Conservation (phyloP, 202 grass and related monocot species). For the Carex arenaria region DNA sequence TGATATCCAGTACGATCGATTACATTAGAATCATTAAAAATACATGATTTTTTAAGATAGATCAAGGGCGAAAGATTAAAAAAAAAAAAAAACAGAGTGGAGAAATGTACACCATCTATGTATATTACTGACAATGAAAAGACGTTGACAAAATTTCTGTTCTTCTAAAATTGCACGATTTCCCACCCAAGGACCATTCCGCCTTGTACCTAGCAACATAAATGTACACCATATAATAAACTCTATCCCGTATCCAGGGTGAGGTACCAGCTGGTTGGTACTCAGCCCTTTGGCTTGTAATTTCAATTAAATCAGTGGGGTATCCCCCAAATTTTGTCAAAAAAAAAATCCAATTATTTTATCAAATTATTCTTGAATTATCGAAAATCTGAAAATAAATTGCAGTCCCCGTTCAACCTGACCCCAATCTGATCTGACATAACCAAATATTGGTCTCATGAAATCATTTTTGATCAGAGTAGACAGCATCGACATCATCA, state of each 20-base stretch:
- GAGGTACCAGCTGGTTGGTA: too few relatives aligned
- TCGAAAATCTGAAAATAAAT: background rate
- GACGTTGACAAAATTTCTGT: background rate
- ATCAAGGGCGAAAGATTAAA: too few relatives aligned
- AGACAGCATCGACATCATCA: conserved; percentile 89
- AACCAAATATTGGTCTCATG: background rate
- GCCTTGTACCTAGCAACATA: background rate
- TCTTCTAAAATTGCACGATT: background rate
- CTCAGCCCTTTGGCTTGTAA: too few relatives aligned
- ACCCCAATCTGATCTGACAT: background rate
- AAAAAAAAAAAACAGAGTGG: too few relatives aligned
- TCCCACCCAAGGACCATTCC: background rate
- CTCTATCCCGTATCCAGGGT: too few relatives aligned
- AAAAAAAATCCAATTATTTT: background rate
- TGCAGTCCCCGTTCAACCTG: background rate
- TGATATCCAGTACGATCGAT: background rate
- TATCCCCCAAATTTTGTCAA: too few relatives aligned
- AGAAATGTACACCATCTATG: background rate
- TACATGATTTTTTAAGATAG: background rate
- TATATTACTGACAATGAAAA: background rate
- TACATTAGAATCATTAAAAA: background rate
- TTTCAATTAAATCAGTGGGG: too few relatives aligned
- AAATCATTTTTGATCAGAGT: conserved; percentile 76
- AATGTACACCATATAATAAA: background rate
- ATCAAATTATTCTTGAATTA: background rate